Evolutionary conservation across 2,329 filamentous ascomycete species (phyloP), one percentile per base, ranked within the genome.

Genomic region (Rutstroemia sp.): DNA sequence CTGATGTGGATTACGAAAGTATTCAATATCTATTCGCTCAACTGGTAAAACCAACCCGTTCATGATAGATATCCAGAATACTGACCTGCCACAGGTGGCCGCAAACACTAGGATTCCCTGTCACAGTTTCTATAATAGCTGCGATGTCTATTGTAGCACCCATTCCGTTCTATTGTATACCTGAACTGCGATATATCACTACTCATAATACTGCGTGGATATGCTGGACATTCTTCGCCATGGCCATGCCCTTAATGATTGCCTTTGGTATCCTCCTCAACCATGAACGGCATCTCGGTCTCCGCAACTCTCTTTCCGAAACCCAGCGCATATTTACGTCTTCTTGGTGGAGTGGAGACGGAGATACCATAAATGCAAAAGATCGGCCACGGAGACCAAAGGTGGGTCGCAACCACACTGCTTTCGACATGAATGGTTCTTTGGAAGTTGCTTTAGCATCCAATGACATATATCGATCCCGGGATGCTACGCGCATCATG

Each of bases 1-100:
- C 71, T 87, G 63, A 79, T 85, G 59, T 87, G 83, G 82, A 86
- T 87, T 66, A 87, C 84, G 48, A 87, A 86, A 65, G 78, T 87
- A 5, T 87, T 87, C 69, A 87, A 87, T 64, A 75, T 87, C 21
- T 87, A 87, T 73, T 82, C 79, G 59, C 73, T 87, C 56, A 87
- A 87, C 70, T 87, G 84, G 84, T 71, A 53, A 34, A 51, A 54
- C 12, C 37, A n/a, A 27, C 10, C 16, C 17, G 39, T 9, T 42
- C 17, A 27, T 12, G 23, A 12, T 27, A 7, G 23, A 34, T 16
- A 27, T n/a, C 6, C 16, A 30, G 10, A 30, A 21, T 16, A 27
- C 53, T 39, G 46, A 39, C 45, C 44, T 21, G 44, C 37, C 3
- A 38, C 41, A 76, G 73, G 73, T 87, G 83, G 83, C 83, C 83